These are phyloP conservation scores for Solanum piurae DNA, from an alignment of 257 asterid species.

Conservation along the genomic window DNA sequence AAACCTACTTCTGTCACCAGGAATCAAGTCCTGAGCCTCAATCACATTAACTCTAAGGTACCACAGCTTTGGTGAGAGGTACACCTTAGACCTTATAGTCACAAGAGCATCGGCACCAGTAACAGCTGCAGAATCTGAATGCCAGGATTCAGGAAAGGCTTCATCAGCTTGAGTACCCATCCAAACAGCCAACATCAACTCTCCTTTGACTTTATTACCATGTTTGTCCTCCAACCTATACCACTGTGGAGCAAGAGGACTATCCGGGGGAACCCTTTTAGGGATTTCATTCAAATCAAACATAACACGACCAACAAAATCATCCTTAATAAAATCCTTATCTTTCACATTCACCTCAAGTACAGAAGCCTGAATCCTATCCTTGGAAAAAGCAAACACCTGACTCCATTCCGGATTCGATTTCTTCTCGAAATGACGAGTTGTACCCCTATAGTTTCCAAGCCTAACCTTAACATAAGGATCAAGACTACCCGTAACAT, in stretches of 20 bases:
- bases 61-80: slow-evolving; percentile 69
- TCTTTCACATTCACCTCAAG: slow-evolving; percentile 64
- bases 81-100: slow-evolving; percentile 49
- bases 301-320: slow-evolving; percentile 43
- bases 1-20: slow-evolving; percentile 40
- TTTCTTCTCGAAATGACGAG: slow-evolving; percentile 61
- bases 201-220: slow-evolving; percentile 46
- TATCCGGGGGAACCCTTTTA: slow-evolving; percentile 55
- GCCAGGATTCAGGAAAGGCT: slow-evolving; percentile 73
- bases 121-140: slow-evolving; percentile 53
- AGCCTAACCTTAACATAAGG: slow-evolving; percentile 60
- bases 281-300: slow-evolving; percentile 60
- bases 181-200: slow-evolving; percentile 77
- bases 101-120: slow-evolving; percentile 53
- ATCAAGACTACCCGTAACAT: slow-evolving; percentile 52
- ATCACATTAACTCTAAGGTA: slow-evolving; percentile 62
- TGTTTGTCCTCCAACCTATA: slow-evolving; percentile 48
- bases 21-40: slow-evolving; percentile 59
- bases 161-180: slow-evolving; percentile 79
- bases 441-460: slow-evolving; percentile 56
- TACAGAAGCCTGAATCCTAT: slow-evolving; percentile 45
- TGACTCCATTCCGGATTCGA: slow-evolving; percentile 65
- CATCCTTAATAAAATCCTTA: slow-evolving; percentile 55
- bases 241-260: slow-evolving; percentile 74
- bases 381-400: slow-evolving; percentile 68